Conservation (phyloP, 2,329 filamentous ascomycete species). For the Alternaria gaisen region DNA sequence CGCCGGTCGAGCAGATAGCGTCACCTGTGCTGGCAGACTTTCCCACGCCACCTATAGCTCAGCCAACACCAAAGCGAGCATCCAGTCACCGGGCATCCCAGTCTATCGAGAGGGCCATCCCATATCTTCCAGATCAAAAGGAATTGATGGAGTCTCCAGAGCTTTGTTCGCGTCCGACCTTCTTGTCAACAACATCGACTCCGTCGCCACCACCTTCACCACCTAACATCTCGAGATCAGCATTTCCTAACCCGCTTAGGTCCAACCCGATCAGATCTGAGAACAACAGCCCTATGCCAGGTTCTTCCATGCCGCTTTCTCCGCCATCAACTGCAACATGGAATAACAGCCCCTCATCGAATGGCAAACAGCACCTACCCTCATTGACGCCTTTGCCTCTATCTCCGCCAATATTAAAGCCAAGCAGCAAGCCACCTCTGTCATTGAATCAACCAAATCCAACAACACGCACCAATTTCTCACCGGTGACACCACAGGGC, state of each 20-base stretch:
- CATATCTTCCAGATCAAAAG: constrained; percentile 24
- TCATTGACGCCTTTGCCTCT: constrained; percentile 43
- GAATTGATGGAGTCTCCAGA: constrained; percentile 18
- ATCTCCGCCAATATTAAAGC: constrained; percentile 45
- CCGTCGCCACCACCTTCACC: constrained; percentile 47
- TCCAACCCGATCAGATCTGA: constrained; percentile 30
- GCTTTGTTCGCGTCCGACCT: constrained; percentile 38
- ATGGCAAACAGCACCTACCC: constrained; percentile 33
- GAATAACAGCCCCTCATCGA: constrained; percentile 11
- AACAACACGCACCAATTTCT: constrained; percentile 44
- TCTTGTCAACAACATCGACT: constrained; percentile 46
- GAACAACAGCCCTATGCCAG: constrained; percentile 25
- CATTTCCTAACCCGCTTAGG: constrained; percentile 36
- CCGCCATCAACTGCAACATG: constrained; percentile 34
- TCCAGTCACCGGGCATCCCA: constrained; percentile 28
- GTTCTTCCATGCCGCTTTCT: constrained; percentile 35
- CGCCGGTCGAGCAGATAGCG: constrained; percentile 17
- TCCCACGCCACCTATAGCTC: constrained; percentile 28
- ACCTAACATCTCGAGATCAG: constrained; percentile 30
- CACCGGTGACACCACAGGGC: constrained; percentile 22
- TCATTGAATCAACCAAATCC: constrained; percentile 46
- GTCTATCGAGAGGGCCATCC: constrained; percentile 28
- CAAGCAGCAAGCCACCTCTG: constrained; percentile 43
- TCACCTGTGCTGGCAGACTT: constrained; percentile 20
- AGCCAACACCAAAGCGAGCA: constrained; percentile 24